Evolutionary conservation across 2,329 filamentous ascomycete genomes (phyloP).

Genomic region (Didymellaceae sp.): DNA sequence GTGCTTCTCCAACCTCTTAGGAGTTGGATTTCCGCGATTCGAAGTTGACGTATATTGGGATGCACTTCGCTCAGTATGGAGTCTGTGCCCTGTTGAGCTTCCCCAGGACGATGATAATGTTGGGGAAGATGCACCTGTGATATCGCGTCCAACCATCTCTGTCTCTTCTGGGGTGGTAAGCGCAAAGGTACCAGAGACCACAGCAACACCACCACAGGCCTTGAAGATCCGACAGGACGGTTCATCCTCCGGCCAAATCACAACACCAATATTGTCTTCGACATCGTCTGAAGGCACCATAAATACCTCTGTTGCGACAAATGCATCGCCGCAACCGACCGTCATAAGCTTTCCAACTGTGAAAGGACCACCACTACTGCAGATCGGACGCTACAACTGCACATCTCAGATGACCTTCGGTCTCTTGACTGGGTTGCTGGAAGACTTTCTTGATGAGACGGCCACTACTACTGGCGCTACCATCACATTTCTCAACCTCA

Average conservation of each 20-base stretch:
- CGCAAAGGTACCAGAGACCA: conserved; percentile 24
- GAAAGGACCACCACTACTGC: conserved; percentile 44
- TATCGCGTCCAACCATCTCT: conserved; percentile 20
- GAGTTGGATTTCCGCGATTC: conserved; percentile 64
- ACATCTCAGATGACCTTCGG: conserved; percentile 59
- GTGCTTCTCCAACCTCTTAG: conserved; percentile 69
- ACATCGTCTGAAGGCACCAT: neutral
- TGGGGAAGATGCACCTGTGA: conserved; percentile 14
- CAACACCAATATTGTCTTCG: neutral
- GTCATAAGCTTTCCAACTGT: conserved; percentile 27
- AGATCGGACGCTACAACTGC: conserved; percentile 62
- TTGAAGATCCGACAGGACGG: conserved; percentile 4
- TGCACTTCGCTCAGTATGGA: conserved; percentile 59
- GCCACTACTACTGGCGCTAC: conserved; percentile 62
- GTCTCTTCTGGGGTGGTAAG: conserved; percentile 25
- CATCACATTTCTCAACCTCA: conserved; percentile 61
- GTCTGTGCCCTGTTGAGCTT: conserved; percentile 65
- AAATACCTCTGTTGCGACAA: conserved; percentile 3
- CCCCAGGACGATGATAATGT: conserved; percentile 36
- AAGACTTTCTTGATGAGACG: conserved; percentile 61
- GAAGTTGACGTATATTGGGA: conserved; percentile 71
- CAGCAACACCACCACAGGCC: conserved; percentile 1
- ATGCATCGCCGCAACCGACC: conserved; percentile 18
- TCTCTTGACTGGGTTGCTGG: conserved; percentile 57
- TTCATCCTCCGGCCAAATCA: neutral